phyloP scores from a whole-genome alignment of 179 eudicot genomes.

The Beta macrorhiza region DNA sequence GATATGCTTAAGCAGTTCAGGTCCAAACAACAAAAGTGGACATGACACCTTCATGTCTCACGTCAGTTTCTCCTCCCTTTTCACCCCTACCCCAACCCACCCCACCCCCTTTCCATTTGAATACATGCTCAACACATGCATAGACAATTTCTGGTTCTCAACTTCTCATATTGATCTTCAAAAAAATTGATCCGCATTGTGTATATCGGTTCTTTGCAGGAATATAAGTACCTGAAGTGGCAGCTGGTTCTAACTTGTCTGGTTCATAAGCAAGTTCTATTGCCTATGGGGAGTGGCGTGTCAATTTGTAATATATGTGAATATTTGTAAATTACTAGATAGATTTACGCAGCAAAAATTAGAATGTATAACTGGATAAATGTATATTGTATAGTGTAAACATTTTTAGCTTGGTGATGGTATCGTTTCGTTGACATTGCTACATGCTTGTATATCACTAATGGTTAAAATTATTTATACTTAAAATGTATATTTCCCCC shows the following conservation, averaged over 20 bases:
- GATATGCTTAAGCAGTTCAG: constrained; percentile 37
- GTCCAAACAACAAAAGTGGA: constrained; percentile 36
- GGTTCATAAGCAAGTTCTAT: neutral
- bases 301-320: constrained; percentile 3
- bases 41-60: constrained; percentile 16
- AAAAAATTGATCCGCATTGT: neutral
- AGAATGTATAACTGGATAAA: constrained; percentile 15
- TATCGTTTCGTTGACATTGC: neutral
- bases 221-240: neutral
- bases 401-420: neutral
- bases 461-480: neutral
- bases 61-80: constrained; percentile 2
- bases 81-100: neutral
- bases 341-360: neutral
- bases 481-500: neutral
- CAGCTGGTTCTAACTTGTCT: neutral
- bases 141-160: neutral
- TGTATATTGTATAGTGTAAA: constrained; percentile 16
- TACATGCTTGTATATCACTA: constrained; percentile 2
- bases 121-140: neutral
- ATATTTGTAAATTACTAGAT: neutral
- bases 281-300: neutral
- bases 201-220: neutral
- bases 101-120: neutral
- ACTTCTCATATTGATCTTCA: neutral